phyloP scores from a whole-genome alignment of 306 rosid species.

The Senna tora region DNA sequence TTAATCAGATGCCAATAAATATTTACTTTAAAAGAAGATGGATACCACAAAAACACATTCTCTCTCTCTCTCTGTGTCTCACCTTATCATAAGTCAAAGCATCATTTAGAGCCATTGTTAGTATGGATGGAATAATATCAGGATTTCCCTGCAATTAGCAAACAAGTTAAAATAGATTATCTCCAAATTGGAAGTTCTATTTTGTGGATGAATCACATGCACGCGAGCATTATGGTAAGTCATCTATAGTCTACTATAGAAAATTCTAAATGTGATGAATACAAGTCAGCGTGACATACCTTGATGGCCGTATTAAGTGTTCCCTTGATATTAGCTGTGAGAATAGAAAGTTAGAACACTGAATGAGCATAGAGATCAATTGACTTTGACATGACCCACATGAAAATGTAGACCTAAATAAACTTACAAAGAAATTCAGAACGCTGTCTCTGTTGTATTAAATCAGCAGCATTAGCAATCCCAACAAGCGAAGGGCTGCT shows the following conservation, averaged over 20 bases:
- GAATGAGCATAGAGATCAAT: slow-evolving; percentile 32
- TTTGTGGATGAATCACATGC: slow-evolving; percentile 13
- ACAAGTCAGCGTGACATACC: slow-evolving; percentile 45
- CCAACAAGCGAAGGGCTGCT: slow-evolving; percentile 59
- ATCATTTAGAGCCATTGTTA: slow-evolving; percentile 84
- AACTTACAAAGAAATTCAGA: slow-evolving; percentile 83
- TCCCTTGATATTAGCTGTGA: slow-evolving; percentile 70
- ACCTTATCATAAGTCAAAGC: slow-evolving; percentile 91
- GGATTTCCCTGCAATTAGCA: slow-evolving; percentile 66
- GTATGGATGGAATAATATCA: slow-evolving; percentile 67
- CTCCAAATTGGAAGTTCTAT: slow-evolving; percentile 8
- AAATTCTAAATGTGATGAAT: slow-evolving; percentile 13
- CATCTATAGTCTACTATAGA: slow-evolving; percentile 19
- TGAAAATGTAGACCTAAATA: slow-evolving; percentile 27
- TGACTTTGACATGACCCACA: slow-evolving; percentile 28
- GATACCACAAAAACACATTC: slow-evolving; percentile 11
- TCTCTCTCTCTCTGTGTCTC: slow-evolving; percentile 19
- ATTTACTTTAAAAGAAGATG: slow-evolving; percentile 33
- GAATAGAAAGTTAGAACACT: slow-evolving; percentile 34
- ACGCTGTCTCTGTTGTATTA: slow-evolving; percentile 87
- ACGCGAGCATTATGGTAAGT: background rate
- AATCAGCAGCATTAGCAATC: slow-evolving; percentile 84
- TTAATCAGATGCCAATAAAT: slow-evolving; percentile 47
- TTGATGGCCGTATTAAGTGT: slow-evolving; percentile 67
- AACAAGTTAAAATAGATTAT: slow-evolving; percentile 23